A percentile compares a stretch with the other conserved stretches of the same genome.
These are phyloP conservation scores for Tylopilus rubrobrunneus DNA, from an alignment of 768 basidiomycete genomes.

Conservation along the genomic window DNA sequence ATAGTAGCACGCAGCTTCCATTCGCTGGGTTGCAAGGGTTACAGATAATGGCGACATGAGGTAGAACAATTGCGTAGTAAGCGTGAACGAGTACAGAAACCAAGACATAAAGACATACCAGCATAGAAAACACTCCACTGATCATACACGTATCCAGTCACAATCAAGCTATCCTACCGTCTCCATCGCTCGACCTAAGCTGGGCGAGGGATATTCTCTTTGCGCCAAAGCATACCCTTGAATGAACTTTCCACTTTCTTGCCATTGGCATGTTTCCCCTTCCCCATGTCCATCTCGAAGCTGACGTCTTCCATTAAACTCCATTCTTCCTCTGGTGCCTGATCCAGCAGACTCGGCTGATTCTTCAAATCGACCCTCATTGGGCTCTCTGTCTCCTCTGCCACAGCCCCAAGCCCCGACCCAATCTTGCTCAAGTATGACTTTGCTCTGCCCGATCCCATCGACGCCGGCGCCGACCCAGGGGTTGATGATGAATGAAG, in stretches of 20 bases:
- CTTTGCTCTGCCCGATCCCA: constrained; percentile 41
- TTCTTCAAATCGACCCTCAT: constrained; percentile 43
- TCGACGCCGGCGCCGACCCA: background rate
- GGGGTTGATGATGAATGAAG: constrained; percentile 29
- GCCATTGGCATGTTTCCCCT: constrained; percentile 18
- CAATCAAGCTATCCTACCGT: background rate
- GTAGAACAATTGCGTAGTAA: background rate
- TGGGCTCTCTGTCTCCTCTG: constrained; percentile 45
- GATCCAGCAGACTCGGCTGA: constrained; percentile 54
- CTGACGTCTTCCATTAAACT: constrained; percentile 45
- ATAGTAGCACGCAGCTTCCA: no score
- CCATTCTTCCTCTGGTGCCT: constrained; percentile 57
- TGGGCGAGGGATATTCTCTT: constrained; percentile 20
- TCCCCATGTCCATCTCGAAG: constrained; percentile 42
- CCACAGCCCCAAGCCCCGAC: constrained; percentile 22
- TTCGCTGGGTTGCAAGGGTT: no score
- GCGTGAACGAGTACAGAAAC: constrained; percentile 2
- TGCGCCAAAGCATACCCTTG: constrained; percentile 28
- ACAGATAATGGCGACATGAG: background rate
- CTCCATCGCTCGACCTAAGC: constrained; percentile 7
- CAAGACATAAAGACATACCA: background rate
- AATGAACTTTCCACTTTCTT: constrained; percentile 33
- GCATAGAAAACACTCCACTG: constrained; percentile 3
- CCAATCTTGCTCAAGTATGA: constrained; percentile 42
- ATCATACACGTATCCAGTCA: background rate